Conservation (phyloP, 148 eudicot species). For the Vaccinium myrtillus region DNA sequence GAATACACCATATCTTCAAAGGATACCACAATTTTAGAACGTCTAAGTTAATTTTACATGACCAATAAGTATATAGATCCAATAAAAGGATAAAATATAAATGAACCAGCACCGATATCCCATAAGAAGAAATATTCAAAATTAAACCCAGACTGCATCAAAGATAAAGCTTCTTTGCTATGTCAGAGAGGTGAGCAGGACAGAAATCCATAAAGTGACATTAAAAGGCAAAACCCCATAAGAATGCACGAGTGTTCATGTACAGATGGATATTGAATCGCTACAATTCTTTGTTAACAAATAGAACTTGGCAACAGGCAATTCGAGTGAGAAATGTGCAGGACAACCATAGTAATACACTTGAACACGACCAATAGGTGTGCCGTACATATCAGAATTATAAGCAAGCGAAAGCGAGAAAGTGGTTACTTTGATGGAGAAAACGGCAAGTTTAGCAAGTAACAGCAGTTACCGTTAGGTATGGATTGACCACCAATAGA, state of each 20-base stretch:
- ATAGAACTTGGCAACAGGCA: neutral
- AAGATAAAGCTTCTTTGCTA: slow-evolving; percentile 9
- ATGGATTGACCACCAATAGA: slow-evolving; percentile 53
- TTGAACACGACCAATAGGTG: neutral
- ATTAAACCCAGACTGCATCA: neutral
- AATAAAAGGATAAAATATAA: neutral
- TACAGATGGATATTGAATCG: neutral
- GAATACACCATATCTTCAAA: slow-evolving; percentile 14
- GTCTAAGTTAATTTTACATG: neutral
- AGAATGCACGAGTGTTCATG: neutral
- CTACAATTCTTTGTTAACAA: neutral
- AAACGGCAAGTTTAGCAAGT: neutral
- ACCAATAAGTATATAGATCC: neutral
- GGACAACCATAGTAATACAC: neutral
- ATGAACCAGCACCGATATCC: neutral
- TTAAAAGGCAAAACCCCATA: neutral
- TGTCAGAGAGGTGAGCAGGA: neutral
- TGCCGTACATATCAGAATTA: neutral
- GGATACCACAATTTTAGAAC: neutral
- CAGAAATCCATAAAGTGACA: neutral
- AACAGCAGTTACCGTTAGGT: slow-evolving; percentile 40
- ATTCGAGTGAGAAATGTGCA: neutral
- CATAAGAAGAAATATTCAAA: neutral
- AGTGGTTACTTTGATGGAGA: neutral
- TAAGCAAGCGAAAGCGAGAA: neutral